phyloP scores from a whole-genome alignment of 108 stramenopile species.

The Discostella stelligeroides region DNA sequence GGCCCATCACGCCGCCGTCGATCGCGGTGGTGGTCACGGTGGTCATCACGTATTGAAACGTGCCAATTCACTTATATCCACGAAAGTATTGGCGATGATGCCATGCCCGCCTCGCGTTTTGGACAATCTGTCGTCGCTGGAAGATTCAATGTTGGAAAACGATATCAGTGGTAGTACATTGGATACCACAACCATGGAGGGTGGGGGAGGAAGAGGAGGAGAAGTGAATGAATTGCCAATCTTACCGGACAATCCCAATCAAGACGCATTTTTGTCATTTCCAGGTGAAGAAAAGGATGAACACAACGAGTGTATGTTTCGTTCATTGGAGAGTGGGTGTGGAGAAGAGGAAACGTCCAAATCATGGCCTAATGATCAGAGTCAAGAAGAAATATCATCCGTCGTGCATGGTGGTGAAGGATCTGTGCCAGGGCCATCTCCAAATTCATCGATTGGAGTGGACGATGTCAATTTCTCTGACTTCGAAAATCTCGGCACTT shows the following conservation, averaged over 20 bases:
- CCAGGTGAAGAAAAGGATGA: constrained; percentile 32
- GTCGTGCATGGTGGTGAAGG: neutral
- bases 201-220: neutral
- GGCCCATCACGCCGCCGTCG: constrained; percentile 55
- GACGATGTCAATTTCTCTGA: constrained; percentile 32
- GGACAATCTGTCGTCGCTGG: constrained; percentile 71
- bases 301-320: constrained; percentile 30
- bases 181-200: constrained; percentile 19
- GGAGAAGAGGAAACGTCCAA: constrained; percentile 24
- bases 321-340: constrained; percentile 19
- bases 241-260: constrained; percentile 9
- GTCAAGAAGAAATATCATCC: constrained; percentile 6
- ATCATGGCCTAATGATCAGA: neutral
- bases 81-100: constrained; percentile 71
- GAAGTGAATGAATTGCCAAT: neutral
- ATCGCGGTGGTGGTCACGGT: constrained; percentile 27
- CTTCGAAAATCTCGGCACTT: constrained; percentile 66
- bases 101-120: constrained; percentile 69
- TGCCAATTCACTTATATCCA: constrained; percentile 67
- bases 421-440: neutral
- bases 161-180: constrained; percentile 50
- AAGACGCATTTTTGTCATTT: constrained; percentile 22
- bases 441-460: neutral
- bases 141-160: constrained; percentile 72
- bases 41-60: constrained; percentile 34